Conservation (phyloP, 306 rosid species). For the Ammopiptanthus mongolicus region DNA sequence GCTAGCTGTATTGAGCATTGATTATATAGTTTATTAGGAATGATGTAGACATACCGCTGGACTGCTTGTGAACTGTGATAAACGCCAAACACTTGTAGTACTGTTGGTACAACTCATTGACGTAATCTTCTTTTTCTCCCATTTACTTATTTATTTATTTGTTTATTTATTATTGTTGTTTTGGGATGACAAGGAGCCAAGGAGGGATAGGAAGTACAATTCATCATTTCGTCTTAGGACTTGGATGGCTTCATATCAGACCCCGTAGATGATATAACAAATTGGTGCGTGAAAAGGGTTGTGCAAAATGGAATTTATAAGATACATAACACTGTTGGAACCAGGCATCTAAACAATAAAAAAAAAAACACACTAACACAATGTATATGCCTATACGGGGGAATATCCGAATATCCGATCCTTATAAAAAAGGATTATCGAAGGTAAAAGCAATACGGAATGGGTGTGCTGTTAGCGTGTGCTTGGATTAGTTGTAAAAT, state of each 20-base stretch:
- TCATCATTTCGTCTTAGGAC: not conserved
- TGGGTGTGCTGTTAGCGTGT: no score
- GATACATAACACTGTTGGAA: not conserved
- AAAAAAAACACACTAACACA: not conserved
- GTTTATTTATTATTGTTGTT: not conserved
- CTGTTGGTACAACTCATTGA: not conserved
- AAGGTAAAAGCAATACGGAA: slow-evolving; percentile 21
- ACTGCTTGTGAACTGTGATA: not conserved
- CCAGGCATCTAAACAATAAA: not conserved
- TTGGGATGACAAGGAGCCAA: not conserved
- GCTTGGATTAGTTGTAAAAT: no score
- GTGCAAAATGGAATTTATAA: not conserved
- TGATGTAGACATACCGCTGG: not conserved
- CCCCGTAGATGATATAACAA: not conserved
- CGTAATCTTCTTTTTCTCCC: not conserved
- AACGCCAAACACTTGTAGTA: not conserved
- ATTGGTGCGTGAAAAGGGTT: not conserved
- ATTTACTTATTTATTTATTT: not conserved
- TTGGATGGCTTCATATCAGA: not conserved
- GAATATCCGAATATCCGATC: slow-evolving; percentile 23
- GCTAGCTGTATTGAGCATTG: not conserved
- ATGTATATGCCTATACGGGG: slow-evolving; percentile 3
- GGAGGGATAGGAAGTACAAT: not conserved
- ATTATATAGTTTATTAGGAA: not conserved
- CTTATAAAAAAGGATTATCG: not conserved